Conservation (phyloP, 768 basidiomycete genomes). For the Leccinum sublutescens region DNA sequence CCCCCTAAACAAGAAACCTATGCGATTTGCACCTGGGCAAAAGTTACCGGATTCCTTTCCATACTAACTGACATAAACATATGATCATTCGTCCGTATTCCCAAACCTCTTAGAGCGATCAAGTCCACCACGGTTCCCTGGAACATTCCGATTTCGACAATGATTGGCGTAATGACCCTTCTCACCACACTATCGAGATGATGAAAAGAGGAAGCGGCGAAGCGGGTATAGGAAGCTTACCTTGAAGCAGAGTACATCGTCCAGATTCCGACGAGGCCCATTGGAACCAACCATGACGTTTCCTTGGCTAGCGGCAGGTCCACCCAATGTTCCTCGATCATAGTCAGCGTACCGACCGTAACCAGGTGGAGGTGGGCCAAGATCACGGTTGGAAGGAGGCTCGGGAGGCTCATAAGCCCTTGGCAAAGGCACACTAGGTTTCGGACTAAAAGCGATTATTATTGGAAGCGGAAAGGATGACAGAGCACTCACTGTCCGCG, state of each 20-base stretch:
- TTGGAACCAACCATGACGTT: constrained; percentile 31
- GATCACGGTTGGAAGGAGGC: constrained; percentile 70
- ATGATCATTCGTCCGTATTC: constrained; percentile 28
- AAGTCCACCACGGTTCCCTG: constrained; percentile 84
- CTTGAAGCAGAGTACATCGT: constrained; percentile 88
- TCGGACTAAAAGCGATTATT: constrained; percentile 54
- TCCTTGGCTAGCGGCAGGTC: constrained; percentile 22
- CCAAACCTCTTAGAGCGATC: constrained; percentile 45
- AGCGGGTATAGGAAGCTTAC: constrained; percentile 36
- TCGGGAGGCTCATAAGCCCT: constrained; percentile 77
- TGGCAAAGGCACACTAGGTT: constrained; percentile 65
- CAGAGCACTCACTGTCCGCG: constrained; percentile 74
- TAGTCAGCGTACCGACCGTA: constrained; percentile 83
- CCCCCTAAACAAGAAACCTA: not conserved
- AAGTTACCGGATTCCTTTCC: not conserved
- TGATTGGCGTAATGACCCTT: constrained; percentile 96
- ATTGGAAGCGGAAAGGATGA: constrained; percentile 8
- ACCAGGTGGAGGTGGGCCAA: constrained; percentile 90
- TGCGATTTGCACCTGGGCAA: not conserved
- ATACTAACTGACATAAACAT: not conserved
- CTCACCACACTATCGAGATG: constrained; percentile 67
- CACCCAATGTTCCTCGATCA: constrained; percentile 50
- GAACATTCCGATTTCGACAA: constrained; percentile 87
- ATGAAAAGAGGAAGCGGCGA: constrained; percentile 2
- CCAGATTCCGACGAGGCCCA: constrained; percentile 65